Evolutionary conservation across 2,329 filamentous ascomycete species (phyloP).

Genomic region (Cercospora zeina): DNA sequence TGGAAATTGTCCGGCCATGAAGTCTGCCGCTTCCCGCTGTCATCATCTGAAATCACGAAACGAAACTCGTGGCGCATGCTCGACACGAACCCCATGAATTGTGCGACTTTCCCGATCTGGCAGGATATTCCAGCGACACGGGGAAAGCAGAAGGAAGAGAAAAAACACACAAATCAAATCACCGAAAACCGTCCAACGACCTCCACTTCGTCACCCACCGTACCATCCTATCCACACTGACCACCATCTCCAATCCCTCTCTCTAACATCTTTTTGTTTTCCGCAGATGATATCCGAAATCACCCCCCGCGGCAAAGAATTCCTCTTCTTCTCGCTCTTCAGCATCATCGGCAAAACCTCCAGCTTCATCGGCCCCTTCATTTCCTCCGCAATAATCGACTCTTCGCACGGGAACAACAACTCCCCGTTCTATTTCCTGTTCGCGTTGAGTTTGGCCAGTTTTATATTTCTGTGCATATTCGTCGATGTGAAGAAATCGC

Average conservation of each 20-base stretch:
- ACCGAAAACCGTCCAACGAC: background rate
- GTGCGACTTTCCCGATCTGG: background rate
- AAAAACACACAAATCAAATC: background rate
- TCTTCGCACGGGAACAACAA: slow-evolving; percentile 58
- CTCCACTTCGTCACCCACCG: background rate
- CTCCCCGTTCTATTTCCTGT: slow-evolving; percentile 67
- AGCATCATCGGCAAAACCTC: slow-evolving; percentile 68
- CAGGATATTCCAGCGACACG: background rate
- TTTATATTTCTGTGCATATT: slow-evolving; percentile 56
- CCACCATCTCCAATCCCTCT: background rate
- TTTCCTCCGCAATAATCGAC: slow-evolving; percentile 70
- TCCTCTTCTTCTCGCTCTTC: slow-evolving; percentile 69
- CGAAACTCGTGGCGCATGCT: background rate
- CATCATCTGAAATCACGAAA: background rate
- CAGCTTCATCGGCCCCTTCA: slow-evolving; percentile 67
- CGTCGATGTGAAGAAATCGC: slow-evolving; percentile 62
- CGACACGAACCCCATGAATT: background rate
- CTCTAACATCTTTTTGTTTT: background rate
- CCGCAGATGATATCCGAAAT: slow-evolving; percentile 65
- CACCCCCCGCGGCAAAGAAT: slow-evolving; percentile 67
- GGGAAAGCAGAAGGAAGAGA: background rate
- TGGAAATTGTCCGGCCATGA: background rate
- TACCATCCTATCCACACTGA: background rate
- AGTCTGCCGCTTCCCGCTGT: slow-evolving; percentile 14
- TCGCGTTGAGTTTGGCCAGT: slow-evolving; percentile 59